Percentiles rank a stretch among this genome's conserved stretches.
These are phyloP conservation scores for Eugenia klotzschiana DNA, from an alignment of 441 rosid genomes.

Conservation along the genomic window DNA sequence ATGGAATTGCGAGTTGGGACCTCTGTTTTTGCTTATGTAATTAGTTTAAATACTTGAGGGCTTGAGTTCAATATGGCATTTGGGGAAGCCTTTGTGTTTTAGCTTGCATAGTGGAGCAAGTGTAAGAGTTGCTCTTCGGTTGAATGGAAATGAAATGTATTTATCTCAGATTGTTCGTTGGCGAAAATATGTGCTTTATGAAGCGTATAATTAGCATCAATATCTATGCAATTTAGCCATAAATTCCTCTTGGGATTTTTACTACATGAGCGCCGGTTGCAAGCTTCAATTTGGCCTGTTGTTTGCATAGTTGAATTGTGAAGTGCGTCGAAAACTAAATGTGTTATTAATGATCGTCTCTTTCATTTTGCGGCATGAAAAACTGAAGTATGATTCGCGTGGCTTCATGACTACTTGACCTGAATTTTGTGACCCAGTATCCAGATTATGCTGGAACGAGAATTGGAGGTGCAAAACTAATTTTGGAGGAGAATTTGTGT, in stretches of 20 bases:
- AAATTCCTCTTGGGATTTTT: background rate
- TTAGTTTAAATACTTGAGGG: background rate
- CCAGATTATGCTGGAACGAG: background rate
- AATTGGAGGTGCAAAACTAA: background rate
- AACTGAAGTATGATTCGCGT: background rate
- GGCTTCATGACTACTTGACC: background rate
- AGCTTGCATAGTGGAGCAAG: background rate
- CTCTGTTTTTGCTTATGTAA: background rate
- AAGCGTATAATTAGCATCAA: background rate
- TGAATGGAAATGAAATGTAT: background rate
- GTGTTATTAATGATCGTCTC: background rate
- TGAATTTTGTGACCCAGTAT: background rate
- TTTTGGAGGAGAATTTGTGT: background rate
- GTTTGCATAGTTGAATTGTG: background rate
- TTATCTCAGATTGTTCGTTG: background rate
- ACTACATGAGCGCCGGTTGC: background rate
- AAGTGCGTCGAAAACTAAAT: background rate
- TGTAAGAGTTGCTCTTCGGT: background rate
- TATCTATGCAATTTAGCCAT: background rate
- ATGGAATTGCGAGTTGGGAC: background rate
- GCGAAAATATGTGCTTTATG: background rate
- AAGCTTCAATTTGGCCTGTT: background rate
- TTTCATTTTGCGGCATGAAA: background rate
- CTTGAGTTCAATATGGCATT: background rate
- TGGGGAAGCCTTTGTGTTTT: background rate